A percentile compares a stretch with the other conserved stretches of the same genome.
Evolutionary conservation across 805 yeast species (phyloP).

Genomic region (Pichia heedii): DNA sequence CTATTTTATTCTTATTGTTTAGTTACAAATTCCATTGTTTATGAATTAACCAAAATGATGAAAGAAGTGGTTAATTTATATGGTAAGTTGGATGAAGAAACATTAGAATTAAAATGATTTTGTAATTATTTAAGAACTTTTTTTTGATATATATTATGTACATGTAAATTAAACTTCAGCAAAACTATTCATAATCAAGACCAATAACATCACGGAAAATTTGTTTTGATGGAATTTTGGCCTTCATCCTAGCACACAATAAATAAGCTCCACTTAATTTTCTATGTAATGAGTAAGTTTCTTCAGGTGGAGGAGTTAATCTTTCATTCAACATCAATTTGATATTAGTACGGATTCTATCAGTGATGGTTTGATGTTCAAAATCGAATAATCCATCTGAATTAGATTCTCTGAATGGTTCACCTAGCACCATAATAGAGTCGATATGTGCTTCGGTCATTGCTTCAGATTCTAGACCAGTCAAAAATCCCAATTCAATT

Average conservation of each 20-base stretch:
- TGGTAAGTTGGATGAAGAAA: conserved; percentile 59
- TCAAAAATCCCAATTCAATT: conserved; percentile 70
- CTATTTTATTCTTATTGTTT: conserved; percentile 65
- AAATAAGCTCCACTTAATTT: conserved; percentile 91
- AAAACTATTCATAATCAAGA: conserved; percentile 27
- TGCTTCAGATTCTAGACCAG: conserved; percentile 79
- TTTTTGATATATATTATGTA: conserved; percentile 14
- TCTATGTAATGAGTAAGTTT: conserved; percentile 92
- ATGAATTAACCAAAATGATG: conserved; percentile 53
- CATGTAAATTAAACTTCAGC: not conserved
- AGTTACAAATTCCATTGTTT: conserved; percentile 59
- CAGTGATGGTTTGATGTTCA: conserved; percentile 82
- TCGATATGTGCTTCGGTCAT: conserved; percentile 93
- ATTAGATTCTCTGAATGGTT: conserved; percentile 64
- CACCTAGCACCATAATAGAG: conserved; percentile 83
- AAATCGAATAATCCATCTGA: conserved; percentile 58
- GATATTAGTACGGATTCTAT: conserved; percentile 81
- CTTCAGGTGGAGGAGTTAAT: conserved; percentile 95
- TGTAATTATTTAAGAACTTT: not conserved
- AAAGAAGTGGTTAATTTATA: conserved; percentile 45
- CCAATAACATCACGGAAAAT: conserved; percentile 74
- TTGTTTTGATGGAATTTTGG: conserved; percentile 72
- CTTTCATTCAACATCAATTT: conserved; percentile 86
- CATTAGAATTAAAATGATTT: conserved; percentile 33
- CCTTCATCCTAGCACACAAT: conserved; percentile 77